Conservation (phyloP, 208 protist genomes). For the Entamoeba histolytica region DNA sequence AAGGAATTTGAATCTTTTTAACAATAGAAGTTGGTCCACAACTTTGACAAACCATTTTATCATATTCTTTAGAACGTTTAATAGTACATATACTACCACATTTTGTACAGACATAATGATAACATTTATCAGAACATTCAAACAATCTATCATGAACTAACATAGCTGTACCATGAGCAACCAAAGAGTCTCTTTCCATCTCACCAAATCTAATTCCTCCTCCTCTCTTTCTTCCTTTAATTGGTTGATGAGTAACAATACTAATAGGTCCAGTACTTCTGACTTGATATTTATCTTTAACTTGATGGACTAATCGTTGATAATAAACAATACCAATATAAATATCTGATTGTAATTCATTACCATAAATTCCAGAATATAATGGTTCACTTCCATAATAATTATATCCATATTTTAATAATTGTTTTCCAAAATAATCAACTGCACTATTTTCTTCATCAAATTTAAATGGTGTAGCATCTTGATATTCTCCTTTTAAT, state of each 20-base stretch:
- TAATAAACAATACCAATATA: slow-evolving; percentile 86
- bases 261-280: slow-evolving; percentile 69
- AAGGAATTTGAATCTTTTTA: not conserved
- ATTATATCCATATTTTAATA: slow-evolving; percentile 69
- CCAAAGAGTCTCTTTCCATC: slow-evolving; percentile 98
- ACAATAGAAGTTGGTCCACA: not conserved
- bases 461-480: slow-evolving; percentile 70
- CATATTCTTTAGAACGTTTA: not conserved
- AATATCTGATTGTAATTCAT: slow-evolving; percentile 76
- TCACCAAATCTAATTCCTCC: slow-evolving; percentile 97
- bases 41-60: not conserved
- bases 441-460: slow-evolving; percentile 48
- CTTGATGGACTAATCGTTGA: slow-evolving; percentile 96
- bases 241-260: slow-evolving; percentile 78
- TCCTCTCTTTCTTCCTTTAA: slow-evolving; percentile 65
- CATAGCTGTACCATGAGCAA: slow-evolving; percentile 71
- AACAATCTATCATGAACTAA: not conserved
- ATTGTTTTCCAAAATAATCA: slow-evolving; percentile 80
- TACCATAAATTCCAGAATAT: slow-evolving; percentile 67
- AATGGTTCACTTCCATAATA: slow-evolving; percentile 56
- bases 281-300: slow-evolving; percentile 96
- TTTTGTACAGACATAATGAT: not conserved
- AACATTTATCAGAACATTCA: not conserved
- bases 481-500: slow-evolving; percentile 68
- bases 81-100: not conserved